Base-by-base conservation (phyloP, 768 basidiomycete genomes). In the Mycena floridula region DNA sequence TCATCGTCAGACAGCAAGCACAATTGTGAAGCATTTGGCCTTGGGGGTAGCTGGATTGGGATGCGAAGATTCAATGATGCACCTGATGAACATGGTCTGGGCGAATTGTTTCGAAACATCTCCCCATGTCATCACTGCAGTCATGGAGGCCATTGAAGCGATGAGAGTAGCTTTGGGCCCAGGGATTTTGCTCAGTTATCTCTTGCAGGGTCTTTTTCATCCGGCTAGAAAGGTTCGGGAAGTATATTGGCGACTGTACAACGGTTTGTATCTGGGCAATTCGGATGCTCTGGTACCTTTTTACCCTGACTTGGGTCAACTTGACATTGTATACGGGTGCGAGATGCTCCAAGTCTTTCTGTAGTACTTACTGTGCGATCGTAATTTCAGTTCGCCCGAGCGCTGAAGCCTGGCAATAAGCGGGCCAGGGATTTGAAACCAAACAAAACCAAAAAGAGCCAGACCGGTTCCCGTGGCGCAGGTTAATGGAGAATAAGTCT, bases 101-200 rank as follows among this genome's bases (percentile, higher is more conserved):
- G 96, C 96, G 2, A 98, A 98, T 60, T 94, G 93, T 64, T 98
- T 97, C 63, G 95, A 97, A 70, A 95, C 94, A 2, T 91, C 87
- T 12, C 96, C 96, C 5, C 96, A 99, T 66, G 94, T 99, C 48
- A 97, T 98, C 50, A 92, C 91, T 25, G 90, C 93, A 5, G 90
- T 98, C 35, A 94, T 97, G 90, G 96, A 98, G 40, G 96, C 96
- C 0, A 76, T 99, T 55, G 96, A 98, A 64, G 89, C 90, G 1
- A 97, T 98, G 93, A 78, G 94, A 20, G 88, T 98, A 32, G 92
- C 93, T 7, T 72, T 98, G 32, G 96, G 96, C 1, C 92, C 95
- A 0, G 95, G 96, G 25, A 78, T 96, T 6, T 69, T 99, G 39
- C 70, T 98, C 45, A 89, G 86, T 59, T 97, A 98, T 60, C 82